A percentile compares a stretch with the other conserved stretches of the same genome.
Evolutionary conservation across 169 alveolate genomes (phyloP).

Genomic region (Theileria annulata): DNA sequence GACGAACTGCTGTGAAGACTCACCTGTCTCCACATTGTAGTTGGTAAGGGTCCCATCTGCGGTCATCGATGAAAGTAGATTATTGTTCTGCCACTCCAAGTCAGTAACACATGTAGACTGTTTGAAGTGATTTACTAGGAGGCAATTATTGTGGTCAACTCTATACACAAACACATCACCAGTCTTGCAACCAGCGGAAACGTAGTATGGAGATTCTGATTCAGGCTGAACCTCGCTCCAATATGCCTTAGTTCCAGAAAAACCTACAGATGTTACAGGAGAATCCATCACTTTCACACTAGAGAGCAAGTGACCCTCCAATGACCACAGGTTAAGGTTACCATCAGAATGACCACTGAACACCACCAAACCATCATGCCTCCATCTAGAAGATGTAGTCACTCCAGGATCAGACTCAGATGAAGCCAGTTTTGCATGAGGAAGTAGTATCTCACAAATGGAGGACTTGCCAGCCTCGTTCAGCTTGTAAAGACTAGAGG

Average conservation of each 20-base stretch:
- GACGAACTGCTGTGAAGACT: not conserved
- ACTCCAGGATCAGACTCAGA: slow-evolving; percentile 10
- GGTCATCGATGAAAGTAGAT: slow-evolving; percentile 28
- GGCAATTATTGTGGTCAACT: slow-evolving; percentile 6
- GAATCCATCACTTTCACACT: not conserved
- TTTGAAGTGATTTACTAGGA: slow-evolving; percentile 3
- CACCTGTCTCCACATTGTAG: slow-evolving; percentile 21
- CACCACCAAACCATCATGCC: slow-evolving; percentile 43
- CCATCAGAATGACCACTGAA: slow-evolving; percentile 56
- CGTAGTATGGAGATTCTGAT: slow-evolving; percentile 7
- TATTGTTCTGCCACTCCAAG: slow-evolving; percentile 43
- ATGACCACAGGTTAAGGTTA: slow-evolving; percentile 29
- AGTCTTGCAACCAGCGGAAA: slow-evolving; percentile 33
- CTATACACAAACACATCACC: slow-evolving; percentile 26
- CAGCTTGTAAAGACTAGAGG: slow-evolving; percentile 41
- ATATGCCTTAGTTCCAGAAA: slow-evolving; percentile 35
- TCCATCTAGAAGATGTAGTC: slow-evolving; percentile 45
- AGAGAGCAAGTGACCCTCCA: slow-evolving; percentile 9
- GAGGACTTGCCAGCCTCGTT: not conserved
- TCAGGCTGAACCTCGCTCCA: slow-evolving; percentile 17
- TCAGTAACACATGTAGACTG: slow-evolving; percentile 37
- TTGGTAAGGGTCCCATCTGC: slow-evolving; percentile 21
- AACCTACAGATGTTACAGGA: slow-evolving; percentile 42
- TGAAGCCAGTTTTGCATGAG: slow-evolving; percentile 33
- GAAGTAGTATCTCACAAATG: slow-evolving; percentile 46